These are phyloP conservation scores for Trichoderma orchidacearum DNA, from an alignment of 495 filamentous ascomycete species.

Conservation along the genomic window DNA sequence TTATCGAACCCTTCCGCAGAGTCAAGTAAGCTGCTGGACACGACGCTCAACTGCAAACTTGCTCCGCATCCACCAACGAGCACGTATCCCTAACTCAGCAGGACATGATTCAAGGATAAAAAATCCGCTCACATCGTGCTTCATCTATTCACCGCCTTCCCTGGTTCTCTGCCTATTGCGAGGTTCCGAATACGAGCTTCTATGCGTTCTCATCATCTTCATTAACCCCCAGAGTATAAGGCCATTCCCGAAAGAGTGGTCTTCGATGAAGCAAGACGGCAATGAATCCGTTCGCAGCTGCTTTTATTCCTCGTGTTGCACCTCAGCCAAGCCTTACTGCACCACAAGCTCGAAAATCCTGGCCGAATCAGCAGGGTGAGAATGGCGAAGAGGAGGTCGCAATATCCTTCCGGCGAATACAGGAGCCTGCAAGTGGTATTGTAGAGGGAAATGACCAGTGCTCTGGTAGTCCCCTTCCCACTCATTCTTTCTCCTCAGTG, in stretches of 20 bases:
- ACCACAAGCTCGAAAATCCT: background rate
- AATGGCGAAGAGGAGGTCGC: background rate
- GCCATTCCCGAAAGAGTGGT: background rate
- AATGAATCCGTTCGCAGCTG: background rate
- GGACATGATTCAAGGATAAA: too few species aligned
- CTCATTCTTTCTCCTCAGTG: background rate
- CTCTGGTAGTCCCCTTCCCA: background rate
- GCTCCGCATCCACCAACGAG: too few species aligned
- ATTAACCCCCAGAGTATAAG: too few species aligned
- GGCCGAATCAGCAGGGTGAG: background rate
- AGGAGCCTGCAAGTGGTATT: background rate
- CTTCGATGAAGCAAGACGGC: background rate
- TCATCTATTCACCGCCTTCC: too few species aligned
- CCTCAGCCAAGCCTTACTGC: background rate
- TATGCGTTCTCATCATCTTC: background rate
- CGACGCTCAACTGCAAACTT: too few species aligned
- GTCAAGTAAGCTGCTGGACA: too few species aligned
- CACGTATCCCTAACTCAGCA: too few species aligned
- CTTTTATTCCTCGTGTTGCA: background rate
- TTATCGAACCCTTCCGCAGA: too few species aligned
- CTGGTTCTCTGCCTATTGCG: too few species aligned
- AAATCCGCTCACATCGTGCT: too few species aligned
- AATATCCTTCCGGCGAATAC: background rate
- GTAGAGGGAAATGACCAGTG: background rate
- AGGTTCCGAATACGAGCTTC: too few species aligned